Percentiles rank a stretch among this genome's conserved stretches.
These are phyloP conservation scores for Saccharomyces kudriavzevii DNA, from an alignment of 805 yeast species.

Conservation along the genomic window DNA sequence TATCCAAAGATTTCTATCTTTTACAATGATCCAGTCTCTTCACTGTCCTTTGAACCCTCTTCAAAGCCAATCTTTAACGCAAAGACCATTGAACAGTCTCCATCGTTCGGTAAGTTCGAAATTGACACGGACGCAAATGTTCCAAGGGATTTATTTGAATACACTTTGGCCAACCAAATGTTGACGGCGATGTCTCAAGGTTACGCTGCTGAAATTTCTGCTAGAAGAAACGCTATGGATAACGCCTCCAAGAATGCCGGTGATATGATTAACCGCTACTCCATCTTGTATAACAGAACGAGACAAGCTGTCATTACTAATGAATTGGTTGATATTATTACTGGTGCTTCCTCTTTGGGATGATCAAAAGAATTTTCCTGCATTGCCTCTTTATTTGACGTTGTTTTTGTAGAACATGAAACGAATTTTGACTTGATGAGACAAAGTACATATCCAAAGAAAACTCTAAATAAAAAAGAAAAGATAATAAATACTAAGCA, in stretches of 20 bases:
- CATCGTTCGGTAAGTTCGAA: constrained; percentile 77
- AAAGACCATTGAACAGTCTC: constrained; percentile 70
- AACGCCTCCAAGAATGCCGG: constrained; percentile 99
- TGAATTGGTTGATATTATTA: constrained; percentile 98
- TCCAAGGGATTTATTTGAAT: constrained; percentile 71
- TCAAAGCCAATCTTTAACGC: constrained; percentile 58
- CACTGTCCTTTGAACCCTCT: constrained; percentile 86
- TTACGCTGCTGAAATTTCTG: constrained; percentile 94
- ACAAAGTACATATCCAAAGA: background rate
- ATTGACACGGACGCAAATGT: constrained; percentile 61
- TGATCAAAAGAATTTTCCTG: constrained; percentile 31
- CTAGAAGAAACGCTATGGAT: constrained; percentile 99
- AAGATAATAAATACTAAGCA: constrained; percentile 2
- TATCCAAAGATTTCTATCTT: constrained; percentile 74
- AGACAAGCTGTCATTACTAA: constrained; percentile 99
- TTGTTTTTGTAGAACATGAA: background rate
- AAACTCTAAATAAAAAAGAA: background rate
- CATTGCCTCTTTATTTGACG: background rate
- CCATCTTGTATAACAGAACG: constrained; percentile 97
- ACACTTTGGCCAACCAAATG: constrained; percentile 82
- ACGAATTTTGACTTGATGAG: background rate
- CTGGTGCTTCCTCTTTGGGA: constrained; percentile 98
- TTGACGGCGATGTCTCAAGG: constrained; percentile 94
- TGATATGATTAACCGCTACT: constrained; percentile 93
- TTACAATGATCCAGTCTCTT: constrained; percentile 81